phyloP scores from a whole-genome alignment of 1,284 basidiomycete genomes.

The Sphaerobolus stellatus region DNA sequence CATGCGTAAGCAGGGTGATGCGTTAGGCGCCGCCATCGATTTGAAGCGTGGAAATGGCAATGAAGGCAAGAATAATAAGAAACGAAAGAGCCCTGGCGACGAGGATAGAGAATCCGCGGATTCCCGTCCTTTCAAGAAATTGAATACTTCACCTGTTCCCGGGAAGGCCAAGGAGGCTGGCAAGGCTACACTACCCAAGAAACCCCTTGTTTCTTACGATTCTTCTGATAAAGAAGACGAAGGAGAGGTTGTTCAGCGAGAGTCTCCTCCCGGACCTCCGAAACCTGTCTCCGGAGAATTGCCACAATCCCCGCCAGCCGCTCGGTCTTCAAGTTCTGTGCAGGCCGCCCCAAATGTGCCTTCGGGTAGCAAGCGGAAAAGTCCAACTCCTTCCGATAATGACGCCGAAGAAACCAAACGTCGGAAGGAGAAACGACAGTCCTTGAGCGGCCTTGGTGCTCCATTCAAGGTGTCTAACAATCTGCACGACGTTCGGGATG shows the following conservation, averaged over 20 bases:
- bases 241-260: conserved; percentile 8
- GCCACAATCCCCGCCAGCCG: too few species aligned
- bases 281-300: too few species aligned
- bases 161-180: conserved; percentile 1
- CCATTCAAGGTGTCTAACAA: too few species aligned
- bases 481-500: too few species aligned
- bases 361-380: too few species aligned
- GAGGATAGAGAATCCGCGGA: conserved; percentile 54
- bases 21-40: conserved; percentile 58
- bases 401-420: too few species aligned
- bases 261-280: too few species aligned
- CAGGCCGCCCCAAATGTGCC: too few species aligned
- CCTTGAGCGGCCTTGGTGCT: too few species aligned
- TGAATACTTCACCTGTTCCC: conserved; percentile 1
- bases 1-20: conserved; percentile 73
- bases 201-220: conserved; percentile 4
- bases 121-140: conserved; percentile 34
- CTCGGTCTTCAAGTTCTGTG: too few species aligned
- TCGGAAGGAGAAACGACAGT: too few species aligned
- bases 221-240: conserved; percentile 10
- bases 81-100: conserved; percentile 9
- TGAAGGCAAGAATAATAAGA: conserved; percentile 33
- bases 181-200: neutral
- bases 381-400: too few species aligned
- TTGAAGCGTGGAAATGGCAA: conserved; percentile 21